These are phyloP conservation scores for Cubamyces lactineus DNA, from an alignment of 768 basidiomycete genomes.

Conservation along the genomic window DNA sequence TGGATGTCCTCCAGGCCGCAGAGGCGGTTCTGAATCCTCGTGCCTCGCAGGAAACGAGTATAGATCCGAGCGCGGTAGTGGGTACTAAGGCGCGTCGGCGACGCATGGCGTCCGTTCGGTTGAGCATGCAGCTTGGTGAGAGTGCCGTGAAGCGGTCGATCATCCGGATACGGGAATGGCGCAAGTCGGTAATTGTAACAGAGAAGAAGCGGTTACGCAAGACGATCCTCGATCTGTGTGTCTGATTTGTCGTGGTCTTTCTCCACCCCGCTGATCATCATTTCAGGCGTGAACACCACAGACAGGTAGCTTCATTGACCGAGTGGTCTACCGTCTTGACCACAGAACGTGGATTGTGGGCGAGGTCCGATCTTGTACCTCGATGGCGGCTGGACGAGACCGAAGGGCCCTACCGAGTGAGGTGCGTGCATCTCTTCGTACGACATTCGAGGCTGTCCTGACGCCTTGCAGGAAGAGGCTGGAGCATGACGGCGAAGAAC, in stretches of 20 bases:
- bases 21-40: constrained; percentile 54
- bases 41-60: constrained; percentile 46
- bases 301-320: constrained; percentile 62
- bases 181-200: constrained; percentile 64
- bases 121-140: constrained; percentile 68
- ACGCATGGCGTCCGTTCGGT: constrained; percentile 56
- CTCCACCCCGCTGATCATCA: background rate
- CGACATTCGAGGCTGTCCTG: background rate
- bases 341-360: constrained; percentile 86
- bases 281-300: constrained; percentile 72
- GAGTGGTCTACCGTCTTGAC: constrained; percentile 66
- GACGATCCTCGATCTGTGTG: constrained; percentile 73
- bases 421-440: constrained; percentile 48
- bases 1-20: constrained; percentile 59
- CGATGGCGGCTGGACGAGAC: constrained; percentile 89
- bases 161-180: constrained; percentile 70
- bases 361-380: constrained; percentile 48
- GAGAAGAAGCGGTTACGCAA: constrained; percentile 77
- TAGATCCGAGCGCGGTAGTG: constrained; percentile 56
- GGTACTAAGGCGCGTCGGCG: constrained; percentile 57
- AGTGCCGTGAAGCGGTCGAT: constrained; percentile 65
- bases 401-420: constrained; percentile 85
- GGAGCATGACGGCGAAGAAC: constrained; percentile 59
- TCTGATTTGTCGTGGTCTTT: background rate
- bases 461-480: constrained; percentile 65